A percentile compares a stretch with the other conserved stretches of the same genome.
These are phyloP conservation scores for Lotmaria passim DNA, from an alignment of 208 protist species.

Conservation along the genomic window DNA sequence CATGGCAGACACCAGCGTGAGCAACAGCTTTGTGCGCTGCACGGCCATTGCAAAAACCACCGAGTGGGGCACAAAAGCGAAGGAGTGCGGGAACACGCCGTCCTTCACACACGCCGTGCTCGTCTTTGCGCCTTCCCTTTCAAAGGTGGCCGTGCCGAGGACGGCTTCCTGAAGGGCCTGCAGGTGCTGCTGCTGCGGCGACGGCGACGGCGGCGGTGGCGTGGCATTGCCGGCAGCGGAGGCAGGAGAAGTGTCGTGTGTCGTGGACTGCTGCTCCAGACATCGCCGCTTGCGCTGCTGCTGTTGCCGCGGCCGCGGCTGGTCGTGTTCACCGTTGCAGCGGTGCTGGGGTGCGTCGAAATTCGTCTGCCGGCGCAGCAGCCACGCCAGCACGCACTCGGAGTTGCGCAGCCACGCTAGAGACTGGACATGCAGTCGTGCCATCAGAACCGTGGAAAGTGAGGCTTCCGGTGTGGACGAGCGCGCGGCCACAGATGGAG, in stretches of 20 bases:
- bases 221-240: no score
- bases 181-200: constrained; percentile 5
- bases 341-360: constrained; percentile 5
- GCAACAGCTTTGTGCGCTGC: constrained; percentile 36
- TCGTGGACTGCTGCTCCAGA: constrained; percentile 13
- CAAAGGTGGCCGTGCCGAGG: constrained; percentile 14
- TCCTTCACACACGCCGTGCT: no score
- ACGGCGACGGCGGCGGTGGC: no score
- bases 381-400: constrained; percentile 39
- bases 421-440: constrained; percentile 14
- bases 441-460: neutral
- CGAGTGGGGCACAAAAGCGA: constrained; percentile 8
- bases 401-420: constrained; percentile 33
- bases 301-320: constrained; percentile 7
- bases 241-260: neutral
- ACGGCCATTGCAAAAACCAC: constrained; percentile 33
- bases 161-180: constrained; percentile 19
- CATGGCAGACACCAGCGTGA: constrained; percentile 8
- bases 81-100: neutral
- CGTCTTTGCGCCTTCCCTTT: constrained; percentile 1
- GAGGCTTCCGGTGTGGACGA: neutral
- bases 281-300: constrained; percentile 36
- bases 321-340: neutral
- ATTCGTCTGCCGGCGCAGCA: constrained; percentile 28
- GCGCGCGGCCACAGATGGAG: neutral